These are phyloP conservation scores for Taphrina deformans DNA, from an alignment of 1,139 yeast species.

Conservation along the genomic window DNA sequence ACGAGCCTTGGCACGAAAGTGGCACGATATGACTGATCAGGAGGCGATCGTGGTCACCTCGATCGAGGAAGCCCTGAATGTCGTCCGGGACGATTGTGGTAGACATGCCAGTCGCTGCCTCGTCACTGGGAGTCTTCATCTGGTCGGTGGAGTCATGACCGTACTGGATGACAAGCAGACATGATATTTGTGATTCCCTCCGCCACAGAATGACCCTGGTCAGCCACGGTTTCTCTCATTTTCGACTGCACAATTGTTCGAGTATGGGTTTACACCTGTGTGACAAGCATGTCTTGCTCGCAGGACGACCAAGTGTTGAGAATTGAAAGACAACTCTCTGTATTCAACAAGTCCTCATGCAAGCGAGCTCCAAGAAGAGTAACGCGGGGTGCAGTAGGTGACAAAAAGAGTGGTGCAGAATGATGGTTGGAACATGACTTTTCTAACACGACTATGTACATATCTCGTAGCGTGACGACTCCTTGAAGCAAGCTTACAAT, in stretches of 20 bases:
- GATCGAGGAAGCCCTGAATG: constrained; percentile 71
- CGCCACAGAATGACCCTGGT: too few species aligned
- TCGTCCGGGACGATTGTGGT: constrained; percentile 49
- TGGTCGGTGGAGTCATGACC: constrained; percentile 90
- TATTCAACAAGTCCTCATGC: too few species aligned
- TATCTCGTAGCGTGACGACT: not conserved
- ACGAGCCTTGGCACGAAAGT: constrained; percentile 64
- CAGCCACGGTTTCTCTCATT: too few species aligned
- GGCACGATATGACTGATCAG: constrained; percentile 56
- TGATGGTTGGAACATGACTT: constrained; percentile 7
- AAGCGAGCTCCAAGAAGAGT: too few species aligned
- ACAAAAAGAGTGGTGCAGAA: not conserved
- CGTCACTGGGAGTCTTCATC: constrained; percentile 88
- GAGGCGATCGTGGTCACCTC: constrained; percentile 63
- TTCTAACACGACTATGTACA: constrained; percentile 11
- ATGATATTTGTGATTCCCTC: too few species aligned
- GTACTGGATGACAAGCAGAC: constrained; percentile 58
- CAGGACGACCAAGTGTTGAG: too few species aligned
- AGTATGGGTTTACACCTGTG: too few species aligned
- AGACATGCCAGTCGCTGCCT: constrained; percentile 51
- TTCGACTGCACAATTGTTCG: too few species aligned
- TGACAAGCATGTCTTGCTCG: too few species aligned
- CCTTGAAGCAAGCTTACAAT: constrained; percentile 62
- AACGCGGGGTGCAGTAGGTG: too few species aligned
- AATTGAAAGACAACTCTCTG: too few species aligned